phyloP scores from a whole-genome alignment of 371 early-diverging fungal species.

The Mortierella sp. region DNA sequence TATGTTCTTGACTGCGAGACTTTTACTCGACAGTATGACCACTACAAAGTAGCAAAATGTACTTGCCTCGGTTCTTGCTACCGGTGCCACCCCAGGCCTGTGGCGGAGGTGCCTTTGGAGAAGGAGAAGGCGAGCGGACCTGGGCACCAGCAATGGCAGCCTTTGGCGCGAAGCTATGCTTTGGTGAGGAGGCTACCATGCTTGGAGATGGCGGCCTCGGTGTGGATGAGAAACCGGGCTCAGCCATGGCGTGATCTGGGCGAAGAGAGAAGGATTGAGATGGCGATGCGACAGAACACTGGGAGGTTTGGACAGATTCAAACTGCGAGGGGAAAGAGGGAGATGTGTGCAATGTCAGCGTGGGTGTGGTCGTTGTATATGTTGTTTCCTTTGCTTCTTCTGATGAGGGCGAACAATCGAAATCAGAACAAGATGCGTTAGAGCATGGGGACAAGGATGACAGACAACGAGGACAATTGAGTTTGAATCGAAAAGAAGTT shows the following conservation, averaged over 20 bases:
- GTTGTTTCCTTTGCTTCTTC: neutral
- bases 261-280: neutral
- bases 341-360: neutral
- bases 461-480: neutral
- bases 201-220: slow-evolving; percentile 46
- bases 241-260: slow-evolving; percentile 29
- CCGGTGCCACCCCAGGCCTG: slow-evolving; percentile 44
- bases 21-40: neutral
- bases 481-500: neutral
- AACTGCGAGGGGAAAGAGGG: neutral
- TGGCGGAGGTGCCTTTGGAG: slow-evolving; percentile 43
- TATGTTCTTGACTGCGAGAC: neutral
- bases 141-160: slow-evolving; percentile 22
- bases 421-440: neutral
- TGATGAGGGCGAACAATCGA: neutral
- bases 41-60: neutral
- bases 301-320: neutral
- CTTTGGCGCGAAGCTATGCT: slow-evolving; percentile 40
- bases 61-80: slow-evolving; percentile 49
- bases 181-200: slow-evolving; percentile 33
- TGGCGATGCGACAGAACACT: neutral
- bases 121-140: slow-evolving; percentile 48
- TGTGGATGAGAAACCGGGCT: slow-evolving; percentile 33
- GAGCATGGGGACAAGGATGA: slow-evolving; percentile 1
- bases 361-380: neutral